Evolutionary conservation across 192 early-diverging fungal species (phyloP).

Genomic region (Gaertneriomyces semiglobifer): DNA sequence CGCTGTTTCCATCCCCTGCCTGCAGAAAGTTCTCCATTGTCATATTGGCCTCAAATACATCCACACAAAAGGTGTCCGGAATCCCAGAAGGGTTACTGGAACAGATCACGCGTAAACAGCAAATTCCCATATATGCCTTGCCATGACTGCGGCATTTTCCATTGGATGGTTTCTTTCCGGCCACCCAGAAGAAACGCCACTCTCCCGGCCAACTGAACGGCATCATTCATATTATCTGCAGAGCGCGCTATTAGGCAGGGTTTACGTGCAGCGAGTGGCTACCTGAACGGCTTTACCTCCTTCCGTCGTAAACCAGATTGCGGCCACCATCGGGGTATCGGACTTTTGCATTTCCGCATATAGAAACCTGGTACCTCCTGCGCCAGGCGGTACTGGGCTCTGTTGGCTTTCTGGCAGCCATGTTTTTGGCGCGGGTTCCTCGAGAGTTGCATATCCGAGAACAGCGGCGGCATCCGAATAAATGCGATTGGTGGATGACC

Average conservation of each 20-base stretch:
- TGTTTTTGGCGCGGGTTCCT: too few relatives aligned
- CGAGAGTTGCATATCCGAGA: too few relatives aligned
- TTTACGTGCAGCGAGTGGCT: too few relatives aligned
- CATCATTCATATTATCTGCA: constrained; percentile 1
- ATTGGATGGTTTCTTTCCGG: background rate
- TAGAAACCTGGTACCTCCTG: constrained; percentile 16
- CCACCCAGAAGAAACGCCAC: too few relatives aligned
- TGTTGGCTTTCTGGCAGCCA: background rate
- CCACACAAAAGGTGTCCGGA: too few relatives aligned
- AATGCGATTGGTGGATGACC: background rate
- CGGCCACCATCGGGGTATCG: constrained; percentile 6
- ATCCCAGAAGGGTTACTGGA: background rate
- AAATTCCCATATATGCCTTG: constrained; percentile 5
- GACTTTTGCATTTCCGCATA: constrained; percentile 1
- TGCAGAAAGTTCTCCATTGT: too few relatives aligned
- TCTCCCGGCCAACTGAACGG: background rate
- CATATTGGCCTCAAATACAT: too few relatives aligned
- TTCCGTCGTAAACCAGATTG: constrained; percentile 18
- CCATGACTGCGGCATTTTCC: constrained; percentile 22
- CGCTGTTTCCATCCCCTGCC: too few relatives aligned
- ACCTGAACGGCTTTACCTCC: constrained; percentile 14
- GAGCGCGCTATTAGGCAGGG: background rate
- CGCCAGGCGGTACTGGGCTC: constrained; percentile 14
- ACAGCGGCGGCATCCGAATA: background rate
- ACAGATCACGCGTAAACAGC: constrained; percentile 16